These are phyloP conservation scores for Blastobotrys attinorum DNA, from an alignment of 805 yeast species.

Conservation along the genomic window DNA sequence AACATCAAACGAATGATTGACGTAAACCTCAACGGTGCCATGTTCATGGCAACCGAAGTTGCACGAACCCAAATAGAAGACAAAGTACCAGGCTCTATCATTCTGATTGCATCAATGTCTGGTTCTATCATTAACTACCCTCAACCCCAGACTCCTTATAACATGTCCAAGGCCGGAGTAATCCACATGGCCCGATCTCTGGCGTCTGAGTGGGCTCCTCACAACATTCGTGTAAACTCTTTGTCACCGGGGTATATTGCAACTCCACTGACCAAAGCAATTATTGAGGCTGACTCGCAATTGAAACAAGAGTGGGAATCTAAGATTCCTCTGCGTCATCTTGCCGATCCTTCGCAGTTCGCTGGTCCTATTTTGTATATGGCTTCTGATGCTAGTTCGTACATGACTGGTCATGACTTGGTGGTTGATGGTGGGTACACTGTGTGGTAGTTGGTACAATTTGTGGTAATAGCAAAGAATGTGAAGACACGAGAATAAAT, in stretches of 20 bases:
- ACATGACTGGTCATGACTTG: constrained; percentile 78
- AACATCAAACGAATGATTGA: constrained; percentile 62
- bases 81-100: constrained; percentile 56
- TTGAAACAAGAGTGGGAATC: constrained; percentile 67
- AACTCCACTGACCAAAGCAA: constrained; percentile 71
- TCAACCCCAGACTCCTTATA: constrained; percentile 73
- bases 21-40: constrained; percentile 68
- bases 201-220: constrained; percentile 78
- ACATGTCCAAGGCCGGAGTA: constrained; percentile 82
- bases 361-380: constrained; percentile 69
- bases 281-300: constrained; percentile 39
- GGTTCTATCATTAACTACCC: constrained; percentile 82
- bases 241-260: constrained; percentile 75
- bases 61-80: constrained; percentile 57
- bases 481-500: not conserved
- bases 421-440: constrained; percentile 84
- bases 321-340: constrained; percentile 67
- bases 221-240: constrained; percentile 69
- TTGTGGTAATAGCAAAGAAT: too few relatives aligned
- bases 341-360: constrained; percentile 81
- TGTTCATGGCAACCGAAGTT: constrained; percentile 65
- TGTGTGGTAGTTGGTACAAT: constrained; percentile 46
- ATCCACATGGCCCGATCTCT: constrained; percentile 68
- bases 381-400: constrained; percentile 65
- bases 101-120: constrained; percentile 82